Evolutionary conservation across 345 rosid genomes (phyloP).

Genomic region (Alliaria petiolata): DNA sequence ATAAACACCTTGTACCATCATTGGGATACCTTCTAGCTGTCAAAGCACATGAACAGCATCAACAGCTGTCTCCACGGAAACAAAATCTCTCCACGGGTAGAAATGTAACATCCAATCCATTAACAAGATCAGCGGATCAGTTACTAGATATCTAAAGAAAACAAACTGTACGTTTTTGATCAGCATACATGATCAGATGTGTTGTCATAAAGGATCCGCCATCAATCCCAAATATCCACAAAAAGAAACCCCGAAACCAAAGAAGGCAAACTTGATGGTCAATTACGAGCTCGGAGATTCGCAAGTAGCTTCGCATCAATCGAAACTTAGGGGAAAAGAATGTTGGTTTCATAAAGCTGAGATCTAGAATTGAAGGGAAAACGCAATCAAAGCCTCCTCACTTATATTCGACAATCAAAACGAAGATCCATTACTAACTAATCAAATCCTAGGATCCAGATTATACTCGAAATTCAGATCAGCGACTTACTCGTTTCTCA

Average conservation of each 20-base stretch:
- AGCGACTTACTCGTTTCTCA: constrained; percentile 57
- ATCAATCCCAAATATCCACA: neutral
- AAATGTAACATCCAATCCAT: constrained; percentile 6
- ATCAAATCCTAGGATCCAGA: constrained; percentile 15
- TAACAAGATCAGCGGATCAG: neutral
- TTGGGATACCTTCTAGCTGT: constrained; percentile 73
- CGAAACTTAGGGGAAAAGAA: neutral
- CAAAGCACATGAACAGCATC: constrained; percentile 24
- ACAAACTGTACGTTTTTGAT: neutral
- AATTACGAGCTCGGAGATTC: too few relatives aligned
- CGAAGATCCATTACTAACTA: constrained; percentile 20
- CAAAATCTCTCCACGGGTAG: neutral
- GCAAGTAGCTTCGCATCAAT: neutral
- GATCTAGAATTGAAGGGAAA: constrained; percentile 19
- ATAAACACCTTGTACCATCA: constrained; percentile 75
- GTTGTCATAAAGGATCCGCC: neutral
- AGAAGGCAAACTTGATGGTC: neutral
- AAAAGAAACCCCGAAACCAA: neutral
- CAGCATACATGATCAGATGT: constrained; percentile 4
- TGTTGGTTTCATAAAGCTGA: neutral
- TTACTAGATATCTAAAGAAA: neutral
- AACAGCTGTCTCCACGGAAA: neutral
- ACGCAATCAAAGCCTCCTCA: neutral
- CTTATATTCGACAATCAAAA: neutral
- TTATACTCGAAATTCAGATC: constrained; percentile 13